Evolutionary conservation across 805 yeast genomes (phyloP).

Genomic region (Hanseniaspora guilliermondii): DNA sequence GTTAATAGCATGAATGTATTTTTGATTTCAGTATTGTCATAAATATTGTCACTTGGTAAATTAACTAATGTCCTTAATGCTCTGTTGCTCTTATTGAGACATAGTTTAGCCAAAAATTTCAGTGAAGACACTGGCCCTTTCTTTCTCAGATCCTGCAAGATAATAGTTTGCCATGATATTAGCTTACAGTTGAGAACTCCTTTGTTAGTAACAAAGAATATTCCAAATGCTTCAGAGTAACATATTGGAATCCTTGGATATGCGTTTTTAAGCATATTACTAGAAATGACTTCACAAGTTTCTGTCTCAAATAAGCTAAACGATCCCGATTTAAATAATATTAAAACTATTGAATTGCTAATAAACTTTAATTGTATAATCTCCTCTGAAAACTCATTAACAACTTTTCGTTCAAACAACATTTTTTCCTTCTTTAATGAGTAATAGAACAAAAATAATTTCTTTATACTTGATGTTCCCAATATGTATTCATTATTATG

Average conservation of each 20-base stretch:
- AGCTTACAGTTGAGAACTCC: slow-evolving; percentile 22
- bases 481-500: background rate
- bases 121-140: slow-evolving; percentile 25
- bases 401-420: too few species aligned
- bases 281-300: background rate
- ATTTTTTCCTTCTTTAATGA: background rate
- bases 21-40: slow-evolving; percentile 21
- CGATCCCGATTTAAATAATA: background rate
- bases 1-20: slow-evolving; percentile 25
- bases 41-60: slow-evolving; percentile 13
- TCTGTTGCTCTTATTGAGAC: slow-evolving; percentile 16
- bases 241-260: background rate
- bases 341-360: background rate
- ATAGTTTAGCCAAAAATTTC: slow-evolving; percentile 17
- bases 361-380: background rate
- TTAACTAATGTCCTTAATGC: slow-evolving; percentile 18
- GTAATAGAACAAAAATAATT: background rate
- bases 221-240: background rate
- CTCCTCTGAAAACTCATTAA: background rate
- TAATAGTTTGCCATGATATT: slow-evolving; percentile 26
- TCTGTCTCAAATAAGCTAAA: background rate
- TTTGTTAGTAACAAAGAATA: slow-evolving; percentile 19
- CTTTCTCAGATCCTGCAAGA: slow-evolving; percentile 22
- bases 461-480: background rate
- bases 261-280: background rate